Conservation (phyloP, 2,329 filamentous ascomycete species). For the Penicillium italicum region DNA sequence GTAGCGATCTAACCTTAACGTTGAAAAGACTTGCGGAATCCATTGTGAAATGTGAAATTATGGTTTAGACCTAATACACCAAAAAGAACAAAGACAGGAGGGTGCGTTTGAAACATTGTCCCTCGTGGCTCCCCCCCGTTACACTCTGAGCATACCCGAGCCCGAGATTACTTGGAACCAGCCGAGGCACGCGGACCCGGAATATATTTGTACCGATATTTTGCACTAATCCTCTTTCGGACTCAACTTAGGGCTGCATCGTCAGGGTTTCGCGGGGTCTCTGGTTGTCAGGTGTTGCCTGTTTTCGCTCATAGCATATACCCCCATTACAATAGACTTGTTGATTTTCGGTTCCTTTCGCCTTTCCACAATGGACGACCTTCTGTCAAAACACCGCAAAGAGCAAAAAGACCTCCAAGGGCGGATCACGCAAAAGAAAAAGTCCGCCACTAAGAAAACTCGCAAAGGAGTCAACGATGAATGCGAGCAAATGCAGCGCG, state of each 20-base stretch:
- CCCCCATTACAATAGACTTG: constrained; percentile 1
- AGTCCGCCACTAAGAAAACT: constrained; percentile 82
- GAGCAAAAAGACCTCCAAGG: constrained; percentile 83
- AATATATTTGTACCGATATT: constrained; percentile 10
- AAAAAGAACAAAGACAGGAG: background rate
- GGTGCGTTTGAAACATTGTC: constrained; percentile 7
- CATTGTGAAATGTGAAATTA: constrained; percentile 39
- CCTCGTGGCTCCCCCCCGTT: constrained; percentile 9
- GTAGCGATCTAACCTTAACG: constrained; percentile 51
- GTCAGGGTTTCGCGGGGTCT: constrained; percentile 33
- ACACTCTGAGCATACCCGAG: constrained; percentile 19
- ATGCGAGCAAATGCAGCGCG: constrained; percentile 56
- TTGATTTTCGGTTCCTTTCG: background rate
- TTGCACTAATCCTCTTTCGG: constrained; percentile 21
- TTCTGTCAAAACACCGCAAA: constrained; percentile 77
- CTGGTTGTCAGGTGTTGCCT: constrained; percentile 1
- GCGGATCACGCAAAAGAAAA: constrained; percentile 91
- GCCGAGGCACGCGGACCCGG: constrained; percentile 28
- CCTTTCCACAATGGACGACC: constrained; percentile 60
- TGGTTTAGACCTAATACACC: background rate
- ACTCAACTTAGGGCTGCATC: constrained; percentile 24
- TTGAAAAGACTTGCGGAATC: constrained; percentile 55
- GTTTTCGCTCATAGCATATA: constrained; percentile 8
- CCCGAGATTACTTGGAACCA: constrained; percentile 16
- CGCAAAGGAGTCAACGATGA: constrained; percentile 67